A percentile compares a stretch with the other conserved stretches of the same genome.
Evolutionary conservation across 495 filamentous ascomycete genomes (phyloP).

Genomic region (Daldinia grandis): DNA sequence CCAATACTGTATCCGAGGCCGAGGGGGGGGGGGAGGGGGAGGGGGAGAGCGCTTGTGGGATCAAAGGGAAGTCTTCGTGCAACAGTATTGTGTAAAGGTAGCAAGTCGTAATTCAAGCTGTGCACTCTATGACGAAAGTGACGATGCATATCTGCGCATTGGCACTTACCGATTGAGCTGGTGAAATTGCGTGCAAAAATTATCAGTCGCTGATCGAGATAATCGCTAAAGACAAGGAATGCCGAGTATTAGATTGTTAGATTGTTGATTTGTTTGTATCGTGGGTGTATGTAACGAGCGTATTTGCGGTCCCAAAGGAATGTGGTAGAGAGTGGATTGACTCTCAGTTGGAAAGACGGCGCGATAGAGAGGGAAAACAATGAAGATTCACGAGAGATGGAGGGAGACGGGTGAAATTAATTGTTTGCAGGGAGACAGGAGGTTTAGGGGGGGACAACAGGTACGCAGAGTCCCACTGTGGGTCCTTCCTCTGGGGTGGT

Average conservation of each 20-base stretch:
- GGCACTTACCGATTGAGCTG: constrained; percentile 24
- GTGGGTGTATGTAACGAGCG: constrained; percentile 37
- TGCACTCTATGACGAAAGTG: not conserved
- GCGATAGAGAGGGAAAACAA: constrained; percentile 52
- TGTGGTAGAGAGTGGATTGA: constrained; percentile 62
- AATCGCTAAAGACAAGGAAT: constrained; percentile 29
- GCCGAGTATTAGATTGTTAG: constrained; percentile 15
- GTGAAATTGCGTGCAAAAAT: constrained; percentile 3
- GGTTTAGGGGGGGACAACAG: constrained; percentile 33
- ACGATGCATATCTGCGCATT: constrained; percentile 10
- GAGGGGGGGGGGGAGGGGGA: constrained; percentile 5
- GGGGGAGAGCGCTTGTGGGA: not conserved
- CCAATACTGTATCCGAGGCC: no score
- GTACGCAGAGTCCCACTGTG: constrained; percentile 19
- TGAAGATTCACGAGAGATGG: constrained; percentile 44
- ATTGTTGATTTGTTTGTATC: constrained; percentile 31
- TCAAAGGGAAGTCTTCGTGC: constrained; percentile 19
- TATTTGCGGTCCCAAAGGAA: constrained; percentile 62
- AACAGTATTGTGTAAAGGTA: not conserved
- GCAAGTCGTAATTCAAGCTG: not conserved
- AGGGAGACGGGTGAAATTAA: constrained; percentile 43
- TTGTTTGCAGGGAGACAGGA: constrained; percentile 33
- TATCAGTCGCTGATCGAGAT: constrained; percentile 10
- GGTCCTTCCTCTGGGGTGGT: constrained; percentile 29
- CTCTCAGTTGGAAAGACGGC: constrained; percentile 60